Base-by-base conservation (phyloP, 768 basidiomycete genomes). In the Lentinula sp. region DNA sequence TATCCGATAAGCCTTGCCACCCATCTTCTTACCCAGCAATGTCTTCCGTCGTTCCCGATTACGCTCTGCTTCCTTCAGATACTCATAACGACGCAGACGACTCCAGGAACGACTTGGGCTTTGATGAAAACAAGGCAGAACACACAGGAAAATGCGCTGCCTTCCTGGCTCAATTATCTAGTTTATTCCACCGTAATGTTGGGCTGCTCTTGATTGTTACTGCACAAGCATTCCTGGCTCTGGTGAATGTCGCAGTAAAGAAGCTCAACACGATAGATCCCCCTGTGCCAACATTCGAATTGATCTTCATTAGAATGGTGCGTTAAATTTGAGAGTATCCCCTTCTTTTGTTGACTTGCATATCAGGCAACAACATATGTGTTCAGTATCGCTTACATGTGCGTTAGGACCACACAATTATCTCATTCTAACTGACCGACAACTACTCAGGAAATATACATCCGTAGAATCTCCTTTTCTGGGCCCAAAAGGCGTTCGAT, bases 191-290 rank as follows among this genome's bases (percentile, higher is more conserved):
- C 39, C 39, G 55, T 28, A 56, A 56, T 39, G 41, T 56, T 3
- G 89, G 89, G 8, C 71, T 91, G 56, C 70, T 87, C 37, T 76
- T 88, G 16, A 79, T 91, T 16, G 79, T 78, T 5, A 72, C 73
- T 2, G 70, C 86, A 9, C 85, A 88, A 67, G 73, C 84, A 13
- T 85, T 86, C 71, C 80, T 86, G 42, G 77, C 85, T 6, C 68
- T 80, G 33, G 86, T 87, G 78, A 85, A 84, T 55, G 74, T 85
- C 3, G 73, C 80, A 5, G 88, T 90, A 48, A 90, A 90, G 72
- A 76, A 76, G 62, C 71, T 91, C 61, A 81, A 85, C 61, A 72
- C 70, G 18, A 72, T 87, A 4, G 82, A 86, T 62, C 74, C 80
- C 10, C 87, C 85, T 1, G 81, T 86, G 12, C 79, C 83, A 4